A percentile compares a stretch with the other conserved stretches of the same genome.
Evolutionary conservation across 1,284 basidiomycete species (phyloP).

Genomic region (Moesziomyces parantarcticus): DNA sequence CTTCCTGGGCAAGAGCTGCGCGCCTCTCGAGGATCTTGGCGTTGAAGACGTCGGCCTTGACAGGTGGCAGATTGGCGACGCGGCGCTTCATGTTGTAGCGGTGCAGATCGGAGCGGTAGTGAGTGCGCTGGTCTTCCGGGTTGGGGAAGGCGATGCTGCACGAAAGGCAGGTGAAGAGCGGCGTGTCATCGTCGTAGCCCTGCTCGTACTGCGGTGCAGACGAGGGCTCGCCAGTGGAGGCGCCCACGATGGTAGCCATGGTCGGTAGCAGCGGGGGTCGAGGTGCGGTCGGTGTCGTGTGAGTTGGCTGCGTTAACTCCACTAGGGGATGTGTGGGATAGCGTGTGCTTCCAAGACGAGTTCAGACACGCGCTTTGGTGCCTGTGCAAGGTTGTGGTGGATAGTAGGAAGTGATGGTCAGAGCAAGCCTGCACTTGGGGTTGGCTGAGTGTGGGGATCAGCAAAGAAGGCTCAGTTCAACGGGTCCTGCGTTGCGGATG

Average conservation of each 20-base stretch:
- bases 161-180: slow-evolving; percentile 81
- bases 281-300: neutral
- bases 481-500: neutral
- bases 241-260: slow-evolving; percentile 42
- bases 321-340: neutral
- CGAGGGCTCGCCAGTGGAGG: slow-evolving; percentile 31
- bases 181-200: slow-evolving; percentile 45
- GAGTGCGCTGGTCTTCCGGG: slow-evolving; percentile 85
- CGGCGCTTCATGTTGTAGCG: slow-evolving; percentile 98
- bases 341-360: neutral
- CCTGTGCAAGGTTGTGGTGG: too few species aligned
- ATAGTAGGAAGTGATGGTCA: neutral
- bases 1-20: slow-evolving; percentile 32
- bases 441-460: slow-evolving; percentile 9
- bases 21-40: slow-evolving; percentile 78
- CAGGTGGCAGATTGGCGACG: slow-evolving; percentile 88
- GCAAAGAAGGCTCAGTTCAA: slow-evolving; percentile 22
- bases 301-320: neutral
- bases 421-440: neutral
- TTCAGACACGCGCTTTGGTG: too few species aligned
- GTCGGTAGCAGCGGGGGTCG: neutral
- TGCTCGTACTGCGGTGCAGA: slow-evolving; percentile 31
- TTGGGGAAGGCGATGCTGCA: slow-evolving; percentile 89
- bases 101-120: slow-evolving; percentile 95
- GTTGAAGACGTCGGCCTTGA: slow-evolving; percentile 83